Evolutionary conservation across 495 filamentous ascomycete species (phyloP), one percentile per base, ranked within the genome.

Genomic region (Penicillium antarcticum): DNA sequence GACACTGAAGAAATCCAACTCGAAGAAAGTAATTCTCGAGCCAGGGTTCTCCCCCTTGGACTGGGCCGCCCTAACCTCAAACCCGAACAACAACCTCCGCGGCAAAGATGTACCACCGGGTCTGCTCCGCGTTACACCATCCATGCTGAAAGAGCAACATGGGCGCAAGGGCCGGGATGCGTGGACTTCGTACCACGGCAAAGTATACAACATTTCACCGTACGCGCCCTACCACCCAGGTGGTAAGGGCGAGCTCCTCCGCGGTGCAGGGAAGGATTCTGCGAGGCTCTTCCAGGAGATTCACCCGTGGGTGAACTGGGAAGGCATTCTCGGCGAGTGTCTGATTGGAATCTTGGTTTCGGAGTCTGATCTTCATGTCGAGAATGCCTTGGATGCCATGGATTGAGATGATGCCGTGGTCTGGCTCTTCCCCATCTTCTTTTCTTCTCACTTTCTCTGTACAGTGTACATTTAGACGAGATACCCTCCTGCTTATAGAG

Each of bases 271-370:
- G 14, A 78, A 72, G 64, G 77, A 80, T 41, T 76, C 71, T 12
- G 89, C 84, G 32, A 84, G 83, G 72, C 58, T 98, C 61, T 97
- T 98, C 67, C 83, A 86, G 54, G 91, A 96, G 73, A 80, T 92
- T 18, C 94, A 98, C 76, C 91, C 92, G 14, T 98, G 95, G 94
- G 92, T 98, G 9, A 98, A 95, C 60, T 95, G 89, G 77, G 95
- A 97, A 73, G 88, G 86, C 4, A 96, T 98, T 82, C 69, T 98
- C 45, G 81, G 83, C 19, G 82, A 87, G 60, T 97, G 92, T 67
- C 60, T 96, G 55, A 79, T 98, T 4, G 94, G 94, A 1, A 83
- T 96, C 26, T 71, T 90, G 65, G 90, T 97, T 34, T 77, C 80
- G 4, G 95, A 97, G 77, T 76, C 81, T 47, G 85, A 91, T 34